These are phyloP conservation scores for Acorus gramineus DNA, from an alignment of 106 monocot genomes.

Conservation along the genomic window DNA sequence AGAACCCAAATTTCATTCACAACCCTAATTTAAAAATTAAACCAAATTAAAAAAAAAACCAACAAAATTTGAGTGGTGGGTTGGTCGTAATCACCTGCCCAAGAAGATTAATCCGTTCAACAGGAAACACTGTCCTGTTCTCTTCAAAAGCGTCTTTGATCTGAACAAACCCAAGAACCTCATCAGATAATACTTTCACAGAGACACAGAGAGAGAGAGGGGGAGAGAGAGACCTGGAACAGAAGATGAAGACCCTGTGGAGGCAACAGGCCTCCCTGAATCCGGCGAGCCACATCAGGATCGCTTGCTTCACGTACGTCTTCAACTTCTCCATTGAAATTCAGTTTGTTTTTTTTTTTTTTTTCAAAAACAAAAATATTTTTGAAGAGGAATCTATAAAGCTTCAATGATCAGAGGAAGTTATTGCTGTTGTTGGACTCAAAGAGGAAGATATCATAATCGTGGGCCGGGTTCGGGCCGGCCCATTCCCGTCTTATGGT, in stretches of 20 bases:
- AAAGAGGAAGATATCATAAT: too few species aligned
- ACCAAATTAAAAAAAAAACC: too few species aligned
- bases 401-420: too few species aligned
- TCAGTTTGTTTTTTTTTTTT: too few species aligned
- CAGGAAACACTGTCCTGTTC: conserved; percentile 90
- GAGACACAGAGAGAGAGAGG: neutral
- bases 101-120: conserved; percentile 89
- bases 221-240: conserved; percentile 31
- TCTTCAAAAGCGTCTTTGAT: conserved; percentile 53
- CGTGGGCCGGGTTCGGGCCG: too few species aligned
- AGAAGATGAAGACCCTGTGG: conserved; percentile 66
- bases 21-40: too few species aligned
- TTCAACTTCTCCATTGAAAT: conserved; percentile 29
- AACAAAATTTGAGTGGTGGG: too few species aligned
- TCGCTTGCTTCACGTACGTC: conserved; percentile 29
- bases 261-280: conserved; percentile 86
- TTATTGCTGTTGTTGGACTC: too few species aligned
- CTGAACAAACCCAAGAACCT: conserved; percentile 19
- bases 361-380: too few species aligned
- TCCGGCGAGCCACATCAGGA: conserved; percentile 65
- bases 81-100: conserved; percentile 48
- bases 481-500: too few species aligned
- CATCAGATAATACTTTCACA: neutral
- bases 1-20: too few species aligned
- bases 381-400: too few species aligned